Base-by-base conservation (phyloP, 2,329 filamentous ascomycete genomes). In the Monosporascus sp. region DNA sequence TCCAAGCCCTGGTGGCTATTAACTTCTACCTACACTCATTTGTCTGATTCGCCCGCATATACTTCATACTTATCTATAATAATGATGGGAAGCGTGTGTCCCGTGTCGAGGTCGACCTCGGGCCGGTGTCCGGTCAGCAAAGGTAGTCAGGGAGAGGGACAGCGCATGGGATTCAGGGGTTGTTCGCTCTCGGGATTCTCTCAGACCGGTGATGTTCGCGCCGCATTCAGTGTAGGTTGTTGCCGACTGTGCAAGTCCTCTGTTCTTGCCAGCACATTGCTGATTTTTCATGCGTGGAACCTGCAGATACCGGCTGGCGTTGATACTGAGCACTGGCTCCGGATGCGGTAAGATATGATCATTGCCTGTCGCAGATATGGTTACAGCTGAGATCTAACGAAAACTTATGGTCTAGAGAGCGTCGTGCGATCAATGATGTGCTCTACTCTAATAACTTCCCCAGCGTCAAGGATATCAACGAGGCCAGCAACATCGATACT, bases 341-440 rank as follows among this genome's bases (percentile, higher is more conserved):
- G 74, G 17, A 69, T 70, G 65, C 67, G 72, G 71, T 74, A 60
- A 17, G 58, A 48, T 8, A 27, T 48, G 9, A 8, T 14, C 24
- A 11, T 27, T 9, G 20, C 3, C n/a, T 8, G 8, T 20, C 11
- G 1, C 5, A 31, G 1, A 35, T 14, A 14, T 5, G 22, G 7
- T 45, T 6, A 22, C 9, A 25, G 37, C 36, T 36, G 15, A n/a
- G n/a, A 37, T 20, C 54, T 56, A 54, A 54, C 24, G n/a, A 15
- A 45, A 22, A 17, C 43, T 41, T 45, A 36, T 35, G 31, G 31
- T 50, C 7, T 48, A 73, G 74, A 51, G 75, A 78, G 59, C 70
- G 72, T 24, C 77, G 74, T 50, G 66, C 70, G 4, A 78, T 77
- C 62, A 77, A 76, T 50, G 74, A 78, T 20, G 63, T 79, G 4